Evolutionary conservation across 179 eudicot species (phyloP).

Genomic region (Dionaea muscipula): DNA sequence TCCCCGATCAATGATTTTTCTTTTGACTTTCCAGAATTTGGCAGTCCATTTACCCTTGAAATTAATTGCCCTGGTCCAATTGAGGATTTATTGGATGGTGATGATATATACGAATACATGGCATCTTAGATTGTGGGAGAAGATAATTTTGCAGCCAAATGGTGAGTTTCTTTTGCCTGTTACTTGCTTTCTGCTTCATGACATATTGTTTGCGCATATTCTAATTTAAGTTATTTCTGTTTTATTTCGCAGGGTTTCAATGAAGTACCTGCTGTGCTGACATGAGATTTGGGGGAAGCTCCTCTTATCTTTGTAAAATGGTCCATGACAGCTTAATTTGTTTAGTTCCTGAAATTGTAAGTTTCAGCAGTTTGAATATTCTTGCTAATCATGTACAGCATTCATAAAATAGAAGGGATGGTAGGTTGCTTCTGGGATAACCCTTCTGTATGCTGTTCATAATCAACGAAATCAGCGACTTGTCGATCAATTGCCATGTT

Average conservation of each 20-base stretch:
- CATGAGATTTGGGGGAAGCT: not conserved
- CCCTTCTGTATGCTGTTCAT: too few relatives aligned
- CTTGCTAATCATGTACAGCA: not conserved
- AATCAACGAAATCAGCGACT: too few relatives aligned
- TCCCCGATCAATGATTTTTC: slow-evolving; percentile 44
- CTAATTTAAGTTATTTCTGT: not conserved
- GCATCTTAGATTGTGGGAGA: slow-evolving; percentile 33
- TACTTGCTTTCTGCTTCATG: not conserved
- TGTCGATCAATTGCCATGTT: too few relatives aligned
- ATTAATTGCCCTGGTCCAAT: slow-evolving; percentile 29
- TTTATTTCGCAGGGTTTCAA: not conserved
- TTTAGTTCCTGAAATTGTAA: slow-evolving; percentile 7
- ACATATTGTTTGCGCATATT: not conserved
- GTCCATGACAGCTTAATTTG: not conserved
- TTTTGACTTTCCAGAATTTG: slow-evolving; percentile 34
- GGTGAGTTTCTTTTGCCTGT: slow-evolving; percentile 24
- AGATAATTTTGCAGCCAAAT: slow-evolving; percentile 1
- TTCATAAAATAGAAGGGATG: not conserved
- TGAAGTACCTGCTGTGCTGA: too few relatives aligned
- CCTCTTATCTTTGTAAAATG: not conserved
- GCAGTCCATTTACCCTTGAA: slow-evolving; percentile 32
- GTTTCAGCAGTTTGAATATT: not conserved
- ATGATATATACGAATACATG: slow-evolving; percentile 37
- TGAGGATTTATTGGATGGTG: slow-evolving; percentile 34
- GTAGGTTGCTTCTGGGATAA: too few relatives aligned